Evolutionary conservation across 345 rosid species (phyloP), one percentile per base, ranked within the genome.

Genomic region (Microcos paniculata): DNA sequence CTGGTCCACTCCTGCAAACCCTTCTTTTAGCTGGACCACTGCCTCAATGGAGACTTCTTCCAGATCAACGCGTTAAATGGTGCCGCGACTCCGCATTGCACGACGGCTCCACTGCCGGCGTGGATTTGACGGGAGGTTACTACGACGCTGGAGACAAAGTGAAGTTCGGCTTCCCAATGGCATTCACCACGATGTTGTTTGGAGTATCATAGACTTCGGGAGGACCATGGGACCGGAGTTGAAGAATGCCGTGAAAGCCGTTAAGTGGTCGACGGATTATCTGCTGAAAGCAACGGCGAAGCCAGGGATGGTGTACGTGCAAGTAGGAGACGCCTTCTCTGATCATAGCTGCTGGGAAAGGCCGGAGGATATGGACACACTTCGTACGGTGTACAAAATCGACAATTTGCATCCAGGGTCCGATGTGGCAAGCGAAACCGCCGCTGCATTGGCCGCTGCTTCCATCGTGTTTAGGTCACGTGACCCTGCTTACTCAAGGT

Each of bases 121-220:
- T 93, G 52, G 89, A 96, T 82, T 82, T 96, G 45, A 84, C 88
- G 0, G 99, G 99, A 0, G 99, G 99, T 3, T 95, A 93, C 84
- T 95, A 95, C 84, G 99, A 95, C 80, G 98, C 99, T 3, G 99
- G 99, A 71, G 99, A 95, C 81, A 95, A 95, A 52, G 79, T 95
- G 14, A 95, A 93, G 85, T 95, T 95, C 67, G 99, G 99, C 0
- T 91, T 96, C 62, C 99, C 99, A 8, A 93, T 96, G 98, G 98
- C 99, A 18, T 96, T 93, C 80, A 93, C 98, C 13, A 86, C 96
- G 52, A 93, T 97, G 33, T 74, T 96, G 90, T 81, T 1, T 96
- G 99, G 98, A 96, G 98, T 77, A 81, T 93, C 16, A 90, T 96
- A 46, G 99, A 96, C 74, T 96, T 96, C 80, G 98, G 97, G 3